These are phyloP conservation scores for Eucalyptus sp. DNA, from an alignment of 345 rosid genomes.

Conservation along the genomic window DNA sequence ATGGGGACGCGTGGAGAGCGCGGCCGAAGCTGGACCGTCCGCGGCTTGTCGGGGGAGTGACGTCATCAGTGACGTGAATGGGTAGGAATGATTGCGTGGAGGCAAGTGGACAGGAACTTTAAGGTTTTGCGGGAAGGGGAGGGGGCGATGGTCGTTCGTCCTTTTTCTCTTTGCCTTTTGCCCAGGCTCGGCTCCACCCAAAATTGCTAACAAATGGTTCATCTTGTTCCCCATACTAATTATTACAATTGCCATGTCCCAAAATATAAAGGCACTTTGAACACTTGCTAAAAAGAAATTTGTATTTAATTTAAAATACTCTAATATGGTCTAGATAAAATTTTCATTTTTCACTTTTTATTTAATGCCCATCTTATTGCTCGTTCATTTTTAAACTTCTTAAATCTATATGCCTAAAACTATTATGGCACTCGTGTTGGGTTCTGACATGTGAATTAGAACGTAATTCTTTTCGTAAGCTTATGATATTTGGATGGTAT, in stretches of 20 bases:
- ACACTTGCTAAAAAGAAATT: neutral
- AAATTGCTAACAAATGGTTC: neutral
- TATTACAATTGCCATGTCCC: neutral
- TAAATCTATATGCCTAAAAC: neutral
- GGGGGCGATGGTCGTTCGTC: constrained; percentile 14
- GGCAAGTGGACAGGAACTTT: constrained; percentile 18
- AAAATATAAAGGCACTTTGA: neutral
- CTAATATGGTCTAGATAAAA: neutral
- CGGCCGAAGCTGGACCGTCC: constrained; percentile 16
- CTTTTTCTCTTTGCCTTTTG: neutral
- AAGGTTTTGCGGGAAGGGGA: neutral
- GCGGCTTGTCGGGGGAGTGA: constrained; percentile 41
- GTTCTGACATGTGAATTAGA: neutral
- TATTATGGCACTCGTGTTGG: neutral
- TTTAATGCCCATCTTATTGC: rapidly evolving
- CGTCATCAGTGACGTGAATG: constrained; percentile 37
- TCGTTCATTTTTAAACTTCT: neutral
- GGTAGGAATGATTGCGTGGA: constrained; percentile 22
- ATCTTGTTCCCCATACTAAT: neutral
- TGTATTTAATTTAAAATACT: neutral
- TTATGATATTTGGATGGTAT: rapidly evolving
- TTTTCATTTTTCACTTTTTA: neutral
- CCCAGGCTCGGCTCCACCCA: neutral
- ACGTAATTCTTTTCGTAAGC: neutral
- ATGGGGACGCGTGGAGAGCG: constrained; percentile 36